Conservation (phyloP, 2,329 filamentous ascomycete species). For the Beauveria caledonica region DNA sequence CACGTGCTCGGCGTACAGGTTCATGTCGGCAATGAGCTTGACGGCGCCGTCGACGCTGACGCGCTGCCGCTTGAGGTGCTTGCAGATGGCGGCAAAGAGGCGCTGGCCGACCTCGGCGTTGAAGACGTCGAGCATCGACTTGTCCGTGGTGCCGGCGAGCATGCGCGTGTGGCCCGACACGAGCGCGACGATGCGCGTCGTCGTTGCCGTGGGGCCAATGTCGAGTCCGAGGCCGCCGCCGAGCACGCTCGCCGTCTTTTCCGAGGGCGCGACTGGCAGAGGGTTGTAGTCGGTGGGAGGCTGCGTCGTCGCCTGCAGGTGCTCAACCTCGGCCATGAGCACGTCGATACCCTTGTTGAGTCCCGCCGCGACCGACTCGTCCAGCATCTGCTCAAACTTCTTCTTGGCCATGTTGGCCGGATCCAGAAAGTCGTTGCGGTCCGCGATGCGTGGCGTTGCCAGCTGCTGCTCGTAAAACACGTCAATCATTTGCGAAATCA, state of each 20-base stretch:
- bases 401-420: constrained; percentile 92
- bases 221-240: constrained; percentile 26
- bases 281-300: constrained; percentile 87
- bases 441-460: constrained; percentile 69
- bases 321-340: constrained; percentile 96
- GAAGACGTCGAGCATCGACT: constrained; percentile 97
- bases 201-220: constrained; percentile 68
- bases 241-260: constrained; percentile 19
- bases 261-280: constrained; percentile 17
- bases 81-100: constrained; percentile 86
- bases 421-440: constrained; percentile 90
- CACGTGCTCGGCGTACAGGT: constrained; percentile 82
- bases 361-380: constrained; percentile 90
- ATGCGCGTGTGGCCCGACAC: constrained; percentile 86
- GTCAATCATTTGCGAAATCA: constrained; percentile 98
- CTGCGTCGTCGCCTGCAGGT: constrained; percentile 84
- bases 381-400: constrained; percentile 96
- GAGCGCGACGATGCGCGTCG: constrained; percentile 71
- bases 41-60: constrained; percentile 84
- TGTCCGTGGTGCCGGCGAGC: constrained; percentile 91
- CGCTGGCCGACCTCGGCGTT: constrained; percentile 94
- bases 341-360: constrained; percentile 97
- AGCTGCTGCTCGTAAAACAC: constrained; percentile 98
- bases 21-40: constrained; percentile 93
- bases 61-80: constrained; percentile 93